phyloP scores from a whole-genome alignment of 176 grass and related monocot species.

The Cenchrus purpureus region DNA sequence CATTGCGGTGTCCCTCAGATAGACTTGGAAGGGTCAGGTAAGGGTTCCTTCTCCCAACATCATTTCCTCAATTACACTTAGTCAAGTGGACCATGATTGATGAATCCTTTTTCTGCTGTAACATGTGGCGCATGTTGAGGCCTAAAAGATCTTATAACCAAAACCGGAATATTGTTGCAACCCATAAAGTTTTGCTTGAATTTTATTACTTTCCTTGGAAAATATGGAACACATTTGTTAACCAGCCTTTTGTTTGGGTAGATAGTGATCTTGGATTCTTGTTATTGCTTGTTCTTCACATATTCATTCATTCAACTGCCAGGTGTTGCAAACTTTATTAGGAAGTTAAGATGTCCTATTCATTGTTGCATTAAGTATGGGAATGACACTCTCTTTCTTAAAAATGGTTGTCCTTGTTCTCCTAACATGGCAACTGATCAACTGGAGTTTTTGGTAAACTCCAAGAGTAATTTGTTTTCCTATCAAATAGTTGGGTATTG shows the following conservation, averaged over 20 bases:
- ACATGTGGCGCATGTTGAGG: conserved; percentile 3
- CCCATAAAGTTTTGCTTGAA: background rate
- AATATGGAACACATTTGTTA: conserved; percentile 24
- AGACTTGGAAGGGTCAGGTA: conserved; percentile 94
- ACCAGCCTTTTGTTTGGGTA: background rate
- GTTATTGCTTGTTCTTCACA: conserved; percentile 11
- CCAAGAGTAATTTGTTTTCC: conserved; percentile 20
- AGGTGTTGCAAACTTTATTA: conserved; percentile 32
- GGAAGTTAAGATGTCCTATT: conserved; percentile 51
- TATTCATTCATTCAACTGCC: conserved; percentile 34
- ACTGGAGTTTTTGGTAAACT: background rate
- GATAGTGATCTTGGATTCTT: background rate
- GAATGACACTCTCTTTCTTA: conserved; percentile 18
- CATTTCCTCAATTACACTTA: conserved; percentile 5
- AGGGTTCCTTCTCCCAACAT: background rate
- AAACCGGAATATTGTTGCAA: conserved; percentile 8
- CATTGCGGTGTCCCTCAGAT: conserved; percentile 85
- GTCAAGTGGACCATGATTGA: background rate
- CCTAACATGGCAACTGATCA: conserved; percentile 41
- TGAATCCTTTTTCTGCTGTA: conserved; percentile 11
- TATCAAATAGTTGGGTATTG: background rate
- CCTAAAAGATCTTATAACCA: background rate
- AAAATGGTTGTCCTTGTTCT: conserved; percentile 44
- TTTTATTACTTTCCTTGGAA: background rate
- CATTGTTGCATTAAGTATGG: conserved; percentile 44